Evolutionary conservation across 345 rosid species (phyloP).

Genomic region (Moringa oleifera): DNA sequence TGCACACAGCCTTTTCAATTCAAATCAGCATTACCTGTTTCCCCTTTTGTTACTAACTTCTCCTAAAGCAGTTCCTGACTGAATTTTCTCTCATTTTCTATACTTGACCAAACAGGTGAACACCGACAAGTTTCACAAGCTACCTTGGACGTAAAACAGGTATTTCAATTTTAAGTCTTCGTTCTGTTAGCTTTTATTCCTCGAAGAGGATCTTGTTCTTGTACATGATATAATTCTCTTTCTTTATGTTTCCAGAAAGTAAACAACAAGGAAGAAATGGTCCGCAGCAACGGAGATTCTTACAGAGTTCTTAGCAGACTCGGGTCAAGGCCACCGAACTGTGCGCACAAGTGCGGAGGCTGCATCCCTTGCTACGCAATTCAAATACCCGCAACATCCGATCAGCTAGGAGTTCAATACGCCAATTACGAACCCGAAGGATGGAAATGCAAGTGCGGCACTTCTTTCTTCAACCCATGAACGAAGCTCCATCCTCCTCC

Average conservation of each 20-base stretch:
- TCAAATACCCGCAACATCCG: conserved; percentile 20
- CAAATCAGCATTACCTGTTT: neutral
- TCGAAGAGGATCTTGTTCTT: no score
- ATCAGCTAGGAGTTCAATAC: conserved; percentile 4
- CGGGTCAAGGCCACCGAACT: conserved; percentile 24
- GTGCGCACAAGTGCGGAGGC: conserved; percentile 15
- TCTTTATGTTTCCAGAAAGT: no score
- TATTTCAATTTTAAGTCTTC: neutral
- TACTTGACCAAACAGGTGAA: neutral
- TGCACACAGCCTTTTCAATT: neutral
- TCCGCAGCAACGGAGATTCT: no score
- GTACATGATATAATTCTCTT: no score
- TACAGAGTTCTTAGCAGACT: conserved; percentile 15
- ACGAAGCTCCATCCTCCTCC: neutral
- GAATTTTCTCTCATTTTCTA: neutral
- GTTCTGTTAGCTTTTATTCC: neutral
- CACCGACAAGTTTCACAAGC: neutral
- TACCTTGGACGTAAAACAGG: conserved; percentile 4
- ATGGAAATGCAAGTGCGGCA: conserved; percentile 32
- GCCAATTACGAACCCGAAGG: conserved; percentile 34
- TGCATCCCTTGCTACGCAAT: conserved; percentile 22
- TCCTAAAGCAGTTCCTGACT: no score
- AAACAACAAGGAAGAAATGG: no score
- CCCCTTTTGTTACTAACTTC: neutral
- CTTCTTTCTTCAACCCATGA: conserved; percentile 19